A percentile compares a stretch with the other conserved stretches of the same genome.
Evolutionary conservation across 441 rosid species (phyloP).

Genomic region (Biscutella auriculata): DNA sequence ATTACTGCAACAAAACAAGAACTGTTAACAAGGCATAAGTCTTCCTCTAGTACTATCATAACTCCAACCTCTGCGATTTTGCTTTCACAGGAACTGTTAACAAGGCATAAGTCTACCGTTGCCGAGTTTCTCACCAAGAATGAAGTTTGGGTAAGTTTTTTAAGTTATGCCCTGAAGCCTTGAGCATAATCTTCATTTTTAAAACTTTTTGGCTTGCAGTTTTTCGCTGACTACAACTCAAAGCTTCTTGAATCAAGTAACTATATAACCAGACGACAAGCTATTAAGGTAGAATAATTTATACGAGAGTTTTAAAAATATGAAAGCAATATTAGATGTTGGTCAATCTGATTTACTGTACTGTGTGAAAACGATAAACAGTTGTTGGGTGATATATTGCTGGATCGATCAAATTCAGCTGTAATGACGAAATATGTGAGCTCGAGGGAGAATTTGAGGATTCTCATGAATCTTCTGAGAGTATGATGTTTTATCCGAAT

Average conservation of each 20-base stretch:
- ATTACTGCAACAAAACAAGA: not conserved
- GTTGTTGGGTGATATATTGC: conserved; percentile 76
- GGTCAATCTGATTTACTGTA: too few relatives aligned
- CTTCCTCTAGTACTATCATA: too few relatives aligned
- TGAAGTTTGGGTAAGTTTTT: conserved; percentile 79
- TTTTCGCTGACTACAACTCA: conserved; percentile 73
- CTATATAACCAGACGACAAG: conserved; percentile 81
- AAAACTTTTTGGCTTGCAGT: conserved; percentile 41
- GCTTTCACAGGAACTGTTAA: conserved; percentile 62
- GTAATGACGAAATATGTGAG: conserved; percentile 84
- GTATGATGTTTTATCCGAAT: conserved; percentile 30
- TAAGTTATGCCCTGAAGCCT: too few relatives aligned
- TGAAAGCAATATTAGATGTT: too few relatives aligned
- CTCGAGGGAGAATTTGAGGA: conserved; percentile 89
- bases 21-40: too few relatives aligned
- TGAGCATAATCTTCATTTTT: too few relatives aligned
- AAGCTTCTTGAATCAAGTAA: conserved; percentile 81
- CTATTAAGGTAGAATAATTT: conserved; percentile 53
- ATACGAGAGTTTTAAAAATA: too few relatives aligned
- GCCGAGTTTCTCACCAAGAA: conserved; percentile 85
- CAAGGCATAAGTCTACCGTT: conserved; percentile 95
- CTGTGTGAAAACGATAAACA: conserved; percentile 22
- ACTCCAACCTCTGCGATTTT: not conserved
- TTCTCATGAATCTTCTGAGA: conserved; percentile 94
- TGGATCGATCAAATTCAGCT: conserved; percentile 81